Base-by-base conservation (phyloP, 164 flowering plant genomes). In the Cinnamomum chago region DNA sequence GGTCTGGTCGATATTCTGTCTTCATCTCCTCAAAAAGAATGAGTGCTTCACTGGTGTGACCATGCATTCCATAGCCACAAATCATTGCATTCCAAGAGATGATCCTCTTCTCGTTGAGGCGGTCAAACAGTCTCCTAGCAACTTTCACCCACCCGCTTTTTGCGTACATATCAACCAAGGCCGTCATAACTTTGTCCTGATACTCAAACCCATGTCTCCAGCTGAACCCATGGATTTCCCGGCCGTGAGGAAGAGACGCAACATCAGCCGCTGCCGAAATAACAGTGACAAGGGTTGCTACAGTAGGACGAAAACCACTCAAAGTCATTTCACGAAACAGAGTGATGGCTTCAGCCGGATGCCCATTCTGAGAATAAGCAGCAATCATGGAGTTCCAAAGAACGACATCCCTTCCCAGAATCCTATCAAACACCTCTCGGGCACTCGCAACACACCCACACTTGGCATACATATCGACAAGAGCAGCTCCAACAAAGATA, bases 51-150 rank as follows among this genome's bases (percentile, higher is more conserved):
- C 35, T 40, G 22, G 79, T 75, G 35, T 67, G 75, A 40, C 79
- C 79, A 67, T 76, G 79, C 79, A 76, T 72, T 35, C 30, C 79
- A 40, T 76, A 76, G 24, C 79, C 79, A 12, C 75, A 20, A n/a
- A 76, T 72, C 79, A 76, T 76, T 3, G 79, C 70, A 76, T 76
- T 76, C 79, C 79, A 76, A 25, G 79, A 76, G 23, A 76, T 20
- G 14, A 66, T 51, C 35, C 72, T 72, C 65, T 67, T 76, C 65
- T 76, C 75, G 23, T 51, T 7, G 4, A 71, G 68, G 60, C 72
- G 17, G 12, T 76, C 79, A 60, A 76, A 76, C 66, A 76, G 50
- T 18, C 15, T 67, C 40, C 75, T 65, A 18, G 79, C 75, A 12
- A 40, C 24, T 13, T 13, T 35, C 28, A 76, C 64, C 67, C 67